phyloP scores from a whole-genome alignment of 345 rosid species.

The Populus deltoides region DNA sequence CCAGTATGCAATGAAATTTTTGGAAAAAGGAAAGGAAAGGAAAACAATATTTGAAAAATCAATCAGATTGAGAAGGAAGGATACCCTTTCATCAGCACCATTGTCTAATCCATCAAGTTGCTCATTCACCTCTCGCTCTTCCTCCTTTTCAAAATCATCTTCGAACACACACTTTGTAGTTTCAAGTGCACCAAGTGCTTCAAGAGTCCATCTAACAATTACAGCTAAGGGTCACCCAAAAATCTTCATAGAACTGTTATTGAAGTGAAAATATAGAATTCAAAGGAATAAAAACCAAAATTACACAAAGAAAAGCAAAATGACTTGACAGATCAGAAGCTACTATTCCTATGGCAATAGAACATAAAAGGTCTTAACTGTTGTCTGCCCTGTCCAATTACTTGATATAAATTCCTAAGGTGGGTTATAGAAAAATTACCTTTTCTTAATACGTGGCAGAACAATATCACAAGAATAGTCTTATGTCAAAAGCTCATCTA shows the following conservation, averaged over 20 bases:
- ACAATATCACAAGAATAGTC: constrained; percentile 92
- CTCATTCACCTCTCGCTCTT: constrained; percentile 85
- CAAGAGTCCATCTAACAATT: constrained; percentile 67
- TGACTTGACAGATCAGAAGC: not conserved
- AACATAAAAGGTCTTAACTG: not conserved
- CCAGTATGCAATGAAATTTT: too few relatives aligned
- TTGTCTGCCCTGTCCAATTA: not conserved
- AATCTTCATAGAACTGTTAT: not conserved
- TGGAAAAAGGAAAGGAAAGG: not conserved
- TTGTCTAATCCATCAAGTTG: constrained; percentile 53
- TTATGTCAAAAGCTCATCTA: constrained; percentile 75
- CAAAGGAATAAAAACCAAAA: not conserved
- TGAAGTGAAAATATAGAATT: not conserved
- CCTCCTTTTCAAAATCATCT: constrained; percentile 97
- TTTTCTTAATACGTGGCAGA: constrained; percentile 80
- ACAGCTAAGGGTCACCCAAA: constrained; percentile 3
- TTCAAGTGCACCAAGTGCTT: constrained; percentile 64
- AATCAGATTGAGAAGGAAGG: not conserved
- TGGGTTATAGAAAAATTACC: constrained; percentile 33
- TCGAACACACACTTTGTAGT: constrained; percentile 87
- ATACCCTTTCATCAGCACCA: constrained; percentile 58
- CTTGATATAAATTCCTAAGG: not conserved
- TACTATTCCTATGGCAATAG: not conserved
- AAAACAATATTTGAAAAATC: not conserved
- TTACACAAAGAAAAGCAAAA: not conserved